phyloP scores from a whole-genome alignment of 1,284 basidiomycete genomes.

The Agaricales sp. region DNA sequence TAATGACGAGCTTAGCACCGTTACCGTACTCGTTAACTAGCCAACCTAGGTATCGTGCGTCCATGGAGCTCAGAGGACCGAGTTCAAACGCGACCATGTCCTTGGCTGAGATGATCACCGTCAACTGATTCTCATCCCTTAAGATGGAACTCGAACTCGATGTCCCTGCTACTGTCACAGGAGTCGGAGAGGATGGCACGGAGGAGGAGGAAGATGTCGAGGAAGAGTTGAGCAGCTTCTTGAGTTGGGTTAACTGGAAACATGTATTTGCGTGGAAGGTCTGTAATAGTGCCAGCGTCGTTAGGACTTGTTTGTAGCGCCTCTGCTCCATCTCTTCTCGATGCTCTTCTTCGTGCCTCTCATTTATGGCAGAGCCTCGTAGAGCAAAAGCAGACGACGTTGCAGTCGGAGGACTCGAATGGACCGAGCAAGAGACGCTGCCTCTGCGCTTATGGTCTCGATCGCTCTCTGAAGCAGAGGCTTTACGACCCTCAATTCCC shows the following conservation, averaged over 20 bases:
- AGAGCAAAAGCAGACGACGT: conserved; percentile 6
- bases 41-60: conserved; percentile 67
- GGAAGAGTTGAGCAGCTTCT: conserved; percentile 30
- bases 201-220: conserved; percentile 13
- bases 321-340: conserved; percentile 15
- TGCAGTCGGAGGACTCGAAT: conserved; percentile 13
- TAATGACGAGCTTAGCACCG: conserved; percentile 30
- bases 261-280: conserved; percentile 63
- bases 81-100: conserved; percentile 62
- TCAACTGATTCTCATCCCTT: conserved; percentile 6
- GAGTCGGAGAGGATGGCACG: neutral
- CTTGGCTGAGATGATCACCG: conserved; percentile 35
- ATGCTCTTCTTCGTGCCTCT: conserved; percentile 12
- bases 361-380: conserved; percentile 14
- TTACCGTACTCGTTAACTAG: conserved; percentile 53
- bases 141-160: neutral
- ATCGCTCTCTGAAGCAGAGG: neutral
- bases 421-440: conserved; percentile 20
- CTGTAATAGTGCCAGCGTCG: conserved; percentile 58
- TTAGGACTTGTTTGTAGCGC: conserved; percentile 38
- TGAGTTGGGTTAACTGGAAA: conserved; percentile 53
- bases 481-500: conserved; percentile 57
- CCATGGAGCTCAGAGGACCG: conserved; percentile 56
- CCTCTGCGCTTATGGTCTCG: conserved; percentile 13
- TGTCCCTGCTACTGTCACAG: conserved; percentile 4